Base-by-base conservation (phyloP, 164 flowering plant genomes). In the Akebia trifoliata region DNA sequence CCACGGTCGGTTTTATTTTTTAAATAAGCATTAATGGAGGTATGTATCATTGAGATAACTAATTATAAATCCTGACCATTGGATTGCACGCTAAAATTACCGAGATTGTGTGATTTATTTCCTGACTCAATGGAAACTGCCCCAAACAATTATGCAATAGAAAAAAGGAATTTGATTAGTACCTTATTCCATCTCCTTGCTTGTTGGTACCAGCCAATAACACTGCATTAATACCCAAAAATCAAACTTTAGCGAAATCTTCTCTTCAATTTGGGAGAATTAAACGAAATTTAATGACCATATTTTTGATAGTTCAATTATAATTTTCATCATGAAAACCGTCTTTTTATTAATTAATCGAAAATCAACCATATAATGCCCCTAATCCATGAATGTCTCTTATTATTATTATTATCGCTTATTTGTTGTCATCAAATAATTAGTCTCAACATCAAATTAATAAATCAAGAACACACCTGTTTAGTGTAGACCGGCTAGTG, bases 181-280 rank as follows among this genome's bases (percentile, higher is more conserved):
- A 92, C 98, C 96, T 82, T 78, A 70, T 92, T 92, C 84, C 87
- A 85, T 65, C 74, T 81, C 57, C 87, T 83, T 65, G 96, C 93
- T 70, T 81, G 72, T 50, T 20, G 74, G 58, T 89, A 89, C 98
- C 96, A 92, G 4, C 75, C 87, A 53, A 85, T 64, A 51, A 84
- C 89, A 68, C 98, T 92, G 90, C 68, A 74, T 66, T 32, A 18
- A 45, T 4, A n/a, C n/a, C n/a, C n/a, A n/a, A n/a, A 30, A 14
- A 34, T 18, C 3, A 22, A 48, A 48, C 18, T 34, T 9, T 4
- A 4, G 4, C 36, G 9, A n/a, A n/a, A n/a, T n/a, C n/a, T n/a
- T n/a, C n/a, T n/a, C n/a, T n/a, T n/a, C n/a, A n/a, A 22, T 17
- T 44, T 44, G 5, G 48, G 10, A 4, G 6, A 15, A 43, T 43